A percentile compares a stretch with the other conserved stretches of the same genome.
Evolutionary conservation across 2,329 filamentous ascomycete species (phyloP).

Genomic region (Botryotinia globosa): DNA sequence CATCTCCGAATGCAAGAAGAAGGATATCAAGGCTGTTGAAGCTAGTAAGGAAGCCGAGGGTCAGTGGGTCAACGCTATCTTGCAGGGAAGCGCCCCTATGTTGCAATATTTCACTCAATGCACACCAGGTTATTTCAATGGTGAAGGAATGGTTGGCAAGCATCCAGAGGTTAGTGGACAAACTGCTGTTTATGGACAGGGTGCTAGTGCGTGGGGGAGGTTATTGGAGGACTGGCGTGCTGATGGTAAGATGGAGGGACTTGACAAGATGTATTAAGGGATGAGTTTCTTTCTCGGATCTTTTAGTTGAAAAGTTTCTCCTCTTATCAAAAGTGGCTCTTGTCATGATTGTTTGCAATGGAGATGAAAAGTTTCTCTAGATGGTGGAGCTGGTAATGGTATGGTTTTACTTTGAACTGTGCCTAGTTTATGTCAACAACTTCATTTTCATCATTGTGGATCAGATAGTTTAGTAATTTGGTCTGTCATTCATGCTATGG

Average conservation of each 20-base stretch:
- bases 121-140: slow-evolving; percentile 19
- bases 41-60: neutral
- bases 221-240: slow-evolving; percentile 15
- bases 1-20: slow-evolving; percentile 4
- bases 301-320: neutral
- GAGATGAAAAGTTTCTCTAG: neutral
- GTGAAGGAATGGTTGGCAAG: slow-evolving; percentile 8
- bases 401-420: neutral
- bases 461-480: no score
- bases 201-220: slow-evolving; percentile 17
- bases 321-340: neutral
- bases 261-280: slow-evolving; percentile 3
- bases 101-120: slow-evolving; percentile 1
- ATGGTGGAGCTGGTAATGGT: neutral
- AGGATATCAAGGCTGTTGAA: slow-evolving; percentile 8
- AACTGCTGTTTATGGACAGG: slow-evolving; percentile 1
- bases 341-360: neutral
- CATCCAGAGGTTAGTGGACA: neutral
- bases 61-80: slow-evolving; percentile 11
- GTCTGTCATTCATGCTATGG: neutral
- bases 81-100: neutral
- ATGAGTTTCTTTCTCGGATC: neutral
- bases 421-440: neutral
- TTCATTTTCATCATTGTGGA: neutral
- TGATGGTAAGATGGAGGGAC: slow-evolving; percentile 10